These are phyloP conservation scores for Jaapia argillacea DNA, from an alignment of 768 basidiomycete genomes.

Conservation along the genomic window DNA sequence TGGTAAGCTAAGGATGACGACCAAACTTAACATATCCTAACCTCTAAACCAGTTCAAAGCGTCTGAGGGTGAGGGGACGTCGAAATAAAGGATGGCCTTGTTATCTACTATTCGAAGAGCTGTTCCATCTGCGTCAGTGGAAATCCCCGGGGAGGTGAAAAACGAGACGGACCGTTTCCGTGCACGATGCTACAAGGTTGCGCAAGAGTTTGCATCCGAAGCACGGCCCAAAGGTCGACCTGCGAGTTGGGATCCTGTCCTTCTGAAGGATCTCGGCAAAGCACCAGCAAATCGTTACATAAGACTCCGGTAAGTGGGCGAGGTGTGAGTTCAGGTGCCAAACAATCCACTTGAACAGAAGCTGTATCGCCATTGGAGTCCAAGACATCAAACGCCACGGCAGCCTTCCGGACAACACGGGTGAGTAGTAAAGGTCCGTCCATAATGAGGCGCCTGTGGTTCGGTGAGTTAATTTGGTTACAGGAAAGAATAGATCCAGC, in stretches of 20 bases:
- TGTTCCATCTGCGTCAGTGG: too few relatives aligned
- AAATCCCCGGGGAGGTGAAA: too few relatives aligned
- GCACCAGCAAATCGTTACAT: constrained; percentile 88
- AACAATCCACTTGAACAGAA: constrained; percentile 82
- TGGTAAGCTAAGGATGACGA: constrained; percentile 3
- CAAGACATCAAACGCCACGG: constrained; percentile 72
- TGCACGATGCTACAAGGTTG: constrained; percentile 88
- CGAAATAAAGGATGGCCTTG: constrained; percentile 86
- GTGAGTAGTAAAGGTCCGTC: constrained; percentile 81
- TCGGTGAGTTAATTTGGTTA: not conserved
- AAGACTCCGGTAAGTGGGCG: constrained; percentile 72
- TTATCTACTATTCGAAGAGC: constrained; percentile 85
- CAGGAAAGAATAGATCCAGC: constrained; percentile 12
- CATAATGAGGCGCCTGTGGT: constrained; percentile 75
- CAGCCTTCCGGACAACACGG: constrained; percentile 82
- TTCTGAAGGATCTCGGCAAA: constrained; percentile 80
- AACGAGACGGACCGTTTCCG: constrained; percentile 73
- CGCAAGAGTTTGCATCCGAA: constrained; percentile 89
- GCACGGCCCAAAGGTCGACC: constrained; percentile 94
- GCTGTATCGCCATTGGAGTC: constrained; percentile 69
- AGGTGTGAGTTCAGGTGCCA: constrained; percentile 79
- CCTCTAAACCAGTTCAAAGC: constrained; percentile 89
- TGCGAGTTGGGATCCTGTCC: constrained; percentile 62
- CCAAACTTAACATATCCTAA: constrained; percentile 23
- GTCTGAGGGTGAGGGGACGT: constrained; percentile 74